Evolutionary conservation across 208 protist species (phyloP).

Genomic region (Trypanosomatidae sp.): DNA sequence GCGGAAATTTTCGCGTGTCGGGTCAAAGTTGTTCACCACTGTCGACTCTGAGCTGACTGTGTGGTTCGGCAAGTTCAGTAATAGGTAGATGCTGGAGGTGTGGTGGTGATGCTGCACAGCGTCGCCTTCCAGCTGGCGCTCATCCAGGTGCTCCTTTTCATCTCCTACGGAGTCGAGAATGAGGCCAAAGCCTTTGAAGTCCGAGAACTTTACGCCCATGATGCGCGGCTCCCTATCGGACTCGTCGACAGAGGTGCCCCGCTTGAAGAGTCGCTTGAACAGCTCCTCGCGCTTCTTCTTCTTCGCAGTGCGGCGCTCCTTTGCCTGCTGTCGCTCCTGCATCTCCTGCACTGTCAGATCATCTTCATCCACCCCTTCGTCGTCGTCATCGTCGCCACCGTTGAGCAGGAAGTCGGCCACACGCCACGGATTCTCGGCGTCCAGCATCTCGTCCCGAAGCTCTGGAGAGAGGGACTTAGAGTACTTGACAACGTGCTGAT

Average conservation of each 20-base stretch:
- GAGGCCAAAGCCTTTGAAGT: constrained; percentile 78
- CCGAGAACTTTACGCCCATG: constrained; percentile 78
- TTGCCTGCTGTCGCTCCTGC: constrained; percentile 20
- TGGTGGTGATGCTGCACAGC: constrained; percentile 43
- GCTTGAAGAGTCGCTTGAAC: constrained; percentile 63
- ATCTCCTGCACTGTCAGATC: constrained; percentile 50
- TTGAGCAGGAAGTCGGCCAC: constrained; percentile 68
- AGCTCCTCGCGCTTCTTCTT: constrained; percentile 58
- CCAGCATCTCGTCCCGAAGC: constrained; percentile 43
- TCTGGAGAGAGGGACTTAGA: constrained; percentile 59
- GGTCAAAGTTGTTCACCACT: constrained; percentile 70
- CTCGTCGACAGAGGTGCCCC: constrained; percentile 65
- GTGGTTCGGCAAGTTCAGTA: constrained; percentile 72
- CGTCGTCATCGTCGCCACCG: constrained; percentile 47
- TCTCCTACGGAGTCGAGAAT: constrained; percentile 74
- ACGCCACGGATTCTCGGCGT: constrained; percentile 56
- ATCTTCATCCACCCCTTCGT: constrained; percentile 46
- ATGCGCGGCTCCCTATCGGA: constrained; percentile 55
- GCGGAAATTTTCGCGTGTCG: constrained; percentile 44
- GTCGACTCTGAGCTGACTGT: constrained; percentile 21
- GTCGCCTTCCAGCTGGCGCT: constrained; percentile 28
- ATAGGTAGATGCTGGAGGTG: constrained; percentile 51
- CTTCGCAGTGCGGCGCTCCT: constrained; percentile 31
- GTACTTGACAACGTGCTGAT: constrained; percentile 84
- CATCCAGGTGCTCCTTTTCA: constrained; percentile 29